phyloP scores from a whole-genome alignment of 2,329 filamentous ascomycete genomes.

The Sporothrix euskadiensis region DNA sequence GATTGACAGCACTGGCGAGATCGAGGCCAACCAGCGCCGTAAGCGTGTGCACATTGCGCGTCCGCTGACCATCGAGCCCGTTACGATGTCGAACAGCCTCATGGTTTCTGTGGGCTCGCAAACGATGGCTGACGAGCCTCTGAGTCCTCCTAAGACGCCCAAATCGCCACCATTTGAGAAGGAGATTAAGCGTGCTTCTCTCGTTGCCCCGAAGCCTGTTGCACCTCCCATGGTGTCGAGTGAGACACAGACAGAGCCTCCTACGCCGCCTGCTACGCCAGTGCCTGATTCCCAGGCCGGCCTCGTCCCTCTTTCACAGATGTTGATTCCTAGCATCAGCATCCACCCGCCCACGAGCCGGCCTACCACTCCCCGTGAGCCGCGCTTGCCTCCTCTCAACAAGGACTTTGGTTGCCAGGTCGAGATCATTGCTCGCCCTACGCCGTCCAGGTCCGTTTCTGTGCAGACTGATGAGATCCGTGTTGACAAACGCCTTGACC shows the following conservation, averaged over 20 bases:
- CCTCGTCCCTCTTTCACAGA: conserved; percentile 35
- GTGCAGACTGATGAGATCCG: conserved; percentile 91
- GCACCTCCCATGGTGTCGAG: conserved; percentile 50
- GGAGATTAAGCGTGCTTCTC: conserved; percentile 33
- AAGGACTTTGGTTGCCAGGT: conserved; percentile 86
- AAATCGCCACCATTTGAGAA: conserved; percentile 48
- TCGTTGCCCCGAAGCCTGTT: conserved; percentile 32
- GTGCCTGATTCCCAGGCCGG: conserved; percentile 15
- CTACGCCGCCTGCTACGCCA: conserved; percentile 33
- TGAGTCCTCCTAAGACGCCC: conserved; percentile 67
- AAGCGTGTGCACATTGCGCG: conserved; percentile 64
- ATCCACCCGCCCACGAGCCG: conserved; percentile 85
- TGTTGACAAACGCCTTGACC: conserved; percentile 73
- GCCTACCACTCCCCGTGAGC: conserved; percentile 74
- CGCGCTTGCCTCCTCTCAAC: conserved; percentile 74
- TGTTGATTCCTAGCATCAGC: conserved; percentile 78
- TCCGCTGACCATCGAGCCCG: conserved; percentile 52
- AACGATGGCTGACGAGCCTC: conserved; percentile 62
- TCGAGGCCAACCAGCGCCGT: conserved; percentile 72
- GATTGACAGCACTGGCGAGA: conserved; percentile 52
- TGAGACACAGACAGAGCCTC: conserved; percentile 62
- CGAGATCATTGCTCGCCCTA: conserved; percentile 53
- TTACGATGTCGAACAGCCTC: conserved; percentile 40
- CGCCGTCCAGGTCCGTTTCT: conserved; percentile 54
- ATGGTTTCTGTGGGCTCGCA: conserved; percentile 69